Percentiles rank a stretch among this genome's conserved stretches.
These are phyloP conservation scores for Lithohypha guttulata DNA, from an alignment of 2,329 filamentous ascomycete genomes.

Conservation along the genomic window DNA sequence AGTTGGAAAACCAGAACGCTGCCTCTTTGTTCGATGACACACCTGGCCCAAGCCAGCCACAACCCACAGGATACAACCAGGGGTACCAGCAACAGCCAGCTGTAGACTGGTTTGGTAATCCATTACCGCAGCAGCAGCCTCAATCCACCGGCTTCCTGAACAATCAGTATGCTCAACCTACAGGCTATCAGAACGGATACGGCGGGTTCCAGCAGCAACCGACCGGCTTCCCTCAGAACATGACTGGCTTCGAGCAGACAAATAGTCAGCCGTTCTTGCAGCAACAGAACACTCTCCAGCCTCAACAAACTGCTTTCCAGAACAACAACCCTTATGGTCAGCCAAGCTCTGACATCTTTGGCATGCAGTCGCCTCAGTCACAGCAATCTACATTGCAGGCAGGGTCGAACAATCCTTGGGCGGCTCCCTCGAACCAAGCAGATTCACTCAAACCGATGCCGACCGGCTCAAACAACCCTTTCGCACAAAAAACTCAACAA, in stretches of 20 bases:
- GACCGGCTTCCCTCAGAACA: slow-evolving; percentile 52
- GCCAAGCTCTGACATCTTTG: slow-evolving; percentile 27
- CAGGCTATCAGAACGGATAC: slow-evolving; percentile 61
- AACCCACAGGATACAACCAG: slow-evolving; percentile 85
- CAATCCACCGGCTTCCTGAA: slow-evolving; percentile 59
- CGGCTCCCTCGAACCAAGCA: slow-evolving; percentile 48
- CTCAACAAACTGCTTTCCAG: slow-evolving; percentile 50
- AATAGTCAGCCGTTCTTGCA: slow-evolving; percentile 36
- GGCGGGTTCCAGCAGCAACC: slow-evolving; percentile 58
- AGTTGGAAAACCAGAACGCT: slow-evolving; percentile 78
- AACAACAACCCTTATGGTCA: slow-evolving; percentile 50
- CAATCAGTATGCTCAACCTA: slow-evolving; percentile 64
- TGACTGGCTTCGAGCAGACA: slow-evolving; percentile 28
- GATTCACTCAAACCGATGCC: slow-evolving; percentile 66
- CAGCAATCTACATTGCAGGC: slow-evolving; percentile 47
- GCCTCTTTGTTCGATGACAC: slow-evolving; percentile 80
- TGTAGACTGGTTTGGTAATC: slow-evolving; percentile 96
- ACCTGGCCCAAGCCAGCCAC: slow-evolving; percentile 55
- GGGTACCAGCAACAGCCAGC: slow-evolving; percentile 94
- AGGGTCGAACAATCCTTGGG: slow-evolving; percentile 93
- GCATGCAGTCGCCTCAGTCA: slow-evolving; percentile 28
- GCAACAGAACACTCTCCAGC: slow-evolving; percentile 43
- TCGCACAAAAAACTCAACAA: slow-evolving; percentile 43
- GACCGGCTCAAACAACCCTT: slow-evolving; percentile 96
- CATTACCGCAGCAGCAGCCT: slow-evolving; percentile 65